Evolutionary conservation across 257 asterid species (phyloP).

Genomic region (Fraxinus quadrangulata): DNA sequence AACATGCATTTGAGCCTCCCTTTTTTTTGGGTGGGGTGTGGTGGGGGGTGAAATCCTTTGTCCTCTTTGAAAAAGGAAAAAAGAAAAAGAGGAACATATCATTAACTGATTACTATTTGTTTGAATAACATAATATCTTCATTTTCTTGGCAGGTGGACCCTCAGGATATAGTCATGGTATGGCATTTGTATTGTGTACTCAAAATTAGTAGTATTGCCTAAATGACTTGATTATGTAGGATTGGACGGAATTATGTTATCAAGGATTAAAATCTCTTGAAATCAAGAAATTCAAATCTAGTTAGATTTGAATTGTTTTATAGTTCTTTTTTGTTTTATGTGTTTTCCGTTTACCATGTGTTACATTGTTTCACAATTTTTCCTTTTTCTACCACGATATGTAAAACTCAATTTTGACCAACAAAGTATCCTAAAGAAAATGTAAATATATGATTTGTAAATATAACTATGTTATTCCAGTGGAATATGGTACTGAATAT

Average conservation of each 20-base stretch:
- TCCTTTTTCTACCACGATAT: background rate
- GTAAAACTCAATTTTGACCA: background rate
- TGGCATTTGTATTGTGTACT: background rate
- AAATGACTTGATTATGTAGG: background rate
- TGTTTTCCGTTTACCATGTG: background rate
- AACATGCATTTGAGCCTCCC: no score
- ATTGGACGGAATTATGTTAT: background rate
- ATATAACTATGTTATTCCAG: background rate
- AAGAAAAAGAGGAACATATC: background rate
- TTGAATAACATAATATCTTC: background rate
- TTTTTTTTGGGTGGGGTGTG: no score
- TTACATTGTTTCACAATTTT: background rate
- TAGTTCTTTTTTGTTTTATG: background rate
- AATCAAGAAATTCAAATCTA: background rate
- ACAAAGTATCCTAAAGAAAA: background rate
- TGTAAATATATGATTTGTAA: background rate
- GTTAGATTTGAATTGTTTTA: background rate
- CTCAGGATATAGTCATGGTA: constrained; percentile 25
- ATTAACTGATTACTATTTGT: background rate
- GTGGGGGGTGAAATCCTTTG: background rate
- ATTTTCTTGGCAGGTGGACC: constrained; percentile 22
- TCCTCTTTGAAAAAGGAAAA: background rate
- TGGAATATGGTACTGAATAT: background rate
- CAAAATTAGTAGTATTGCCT: background rate
- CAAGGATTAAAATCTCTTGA: background rate